phyloP scores from a whole-genome alignment of 139 green algal genomes.

The Tetradesmus lagerheimii region DNA sequence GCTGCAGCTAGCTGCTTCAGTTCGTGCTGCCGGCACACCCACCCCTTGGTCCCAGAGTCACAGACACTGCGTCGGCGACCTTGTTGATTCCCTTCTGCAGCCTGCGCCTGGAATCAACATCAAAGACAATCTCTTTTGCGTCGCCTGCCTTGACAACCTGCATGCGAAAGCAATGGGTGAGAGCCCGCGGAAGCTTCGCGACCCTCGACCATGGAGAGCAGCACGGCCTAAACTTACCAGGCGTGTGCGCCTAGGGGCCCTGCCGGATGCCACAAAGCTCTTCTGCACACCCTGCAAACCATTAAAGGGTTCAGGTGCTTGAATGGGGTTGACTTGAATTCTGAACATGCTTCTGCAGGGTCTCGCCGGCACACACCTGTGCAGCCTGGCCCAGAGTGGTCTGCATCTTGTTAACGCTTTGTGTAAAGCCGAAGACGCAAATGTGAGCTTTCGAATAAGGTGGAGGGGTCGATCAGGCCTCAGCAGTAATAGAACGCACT shows the following conservation, averaged over 20 bases:
- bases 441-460: background rate
- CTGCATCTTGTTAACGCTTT: conserved; percentile 27
- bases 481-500: background rate
- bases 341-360: background rate
- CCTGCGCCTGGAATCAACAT: conserved; percentile 84
- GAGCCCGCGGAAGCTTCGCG: conserved; percentile 6
- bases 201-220: background rate
- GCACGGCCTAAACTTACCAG: conserved; percentile 29
- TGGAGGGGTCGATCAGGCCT: background rate
- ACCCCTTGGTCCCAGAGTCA: conserved; percentile 97
- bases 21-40: conserved; percentile 16
- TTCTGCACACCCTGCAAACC: conserved; percentile 21
- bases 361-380: conserved; percentile 26
- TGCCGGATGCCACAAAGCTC: conserved; percentile 38
- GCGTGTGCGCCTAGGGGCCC: conserved; percentile 25
- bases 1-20: background rate
- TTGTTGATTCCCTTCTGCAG: conserved; percentile 99
- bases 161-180: background rate
- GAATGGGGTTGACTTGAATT: background rate
- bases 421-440: background rate
- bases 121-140: conserved; percentile 97
- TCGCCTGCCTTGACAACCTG: conserved; percentile 83
- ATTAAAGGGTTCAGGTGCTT: background rate
- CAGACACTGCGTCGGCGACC: conserved; percentile 95
- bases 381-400: conserved; percentile 27